Evolutionary conservation across 306 rosid genomes (phyloP), one percentile per base, ranked within the genome.

Genomic region (Begonia fuchsioides): DNA sequence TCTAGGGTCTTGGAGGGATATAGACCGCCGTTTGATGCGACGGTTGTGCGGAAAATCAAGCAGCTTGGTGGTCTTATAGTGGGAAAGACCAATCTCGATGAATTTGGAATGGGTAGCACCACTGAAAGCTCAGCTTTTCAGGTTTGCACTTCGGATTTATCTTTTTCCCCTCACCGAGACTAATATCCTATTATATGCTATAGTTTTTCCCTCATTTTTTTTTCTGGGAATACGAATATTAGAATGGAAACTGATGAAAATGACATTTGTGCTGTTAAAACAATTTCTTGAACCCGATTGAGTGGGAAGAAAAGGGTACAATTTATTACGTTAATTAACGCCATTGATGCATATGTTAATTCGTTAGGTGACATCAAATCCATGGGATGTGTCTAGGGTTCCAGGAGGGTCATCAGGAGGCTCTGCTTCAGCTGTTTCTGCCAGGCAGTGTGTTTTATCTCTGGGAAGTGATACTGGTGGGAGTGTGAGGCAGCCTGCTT

Each of bases 401-500:
- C 98, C 98, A 0, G 98, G 98, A 50, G 98, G 98, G 44, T 90
- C 98, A 5, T 90, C 95, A 0, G 98, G 95, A 38, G 98, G 98
- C 51, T 90, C 98, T 0, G 98, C 98, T 13, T 88, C 95, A 45
- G 98, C 98, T 51, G 98, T 90, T 60, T 85, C 98, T 60, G 95
- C 92, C 11, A 71, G 95, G 67, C 98, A 90, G 77, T 76, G 95
- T 60, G 78, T 82, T 49, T 92, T 85, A 15, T 79, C 98, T 0
- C 62, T 90, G 65, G 98, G 98, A 70, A 90, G 98, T 71, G 98
- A 90, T 68, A 85, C 98, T 13, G 98, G 98, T 53, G 98, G 98
- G 63, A 90, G 98, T 55, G 98, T 90, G 62, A 73, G 98, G 74
- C 98, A 85, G 73, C 98, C 98, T 10, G 98, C 98, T 19, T 85